Percentiles rank a stretch among this genome's conserved stretches.
phyloP scores from a whole-genome alignment of 23 red algal genomes.

The Agarophyton chilense region DNA sequence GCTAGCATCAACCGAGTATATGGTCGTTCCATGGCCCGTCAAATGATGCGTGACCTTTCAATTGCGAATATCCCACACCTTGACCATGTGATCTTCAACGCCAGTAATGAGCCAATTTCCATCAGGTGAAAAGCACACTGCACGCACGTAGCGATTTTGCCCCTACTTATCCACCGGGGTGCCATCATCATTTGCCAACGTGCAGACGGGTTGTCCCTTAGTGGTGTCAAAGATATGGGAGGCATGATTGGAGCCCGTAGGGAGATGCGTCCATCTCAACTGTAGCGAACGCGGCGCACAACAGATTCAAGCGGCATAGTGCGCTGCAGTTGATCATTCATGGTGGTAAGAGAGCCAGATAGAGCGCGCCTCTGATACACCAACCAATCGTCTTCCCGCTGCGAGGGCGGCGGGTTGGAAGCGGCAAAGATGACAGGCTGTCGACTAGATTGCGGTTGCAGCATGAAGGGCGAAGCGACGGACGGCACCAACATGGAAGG shows the following conservation, averaged over 20 bases:
- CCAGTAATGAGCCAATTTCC: no score
- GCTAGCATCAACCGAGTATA: no score
- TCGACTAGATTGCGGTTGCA: neutral
- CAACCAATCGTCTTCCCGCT: slow-evolving; percentile 58
- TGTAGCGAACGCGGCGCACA: no score
- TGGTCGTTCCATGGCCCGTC: no score
- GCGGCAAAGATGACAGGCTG: neutral
- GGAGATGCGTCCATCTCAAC: slow-evolving; percentile 81
- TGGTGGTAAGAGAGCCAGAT: slow-evolving; percentile 43
- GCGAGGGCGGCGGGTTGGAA: neutral
- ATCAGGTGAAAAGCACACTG: no score
- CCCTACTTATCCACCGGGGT: no score
- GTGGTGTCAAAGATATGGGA: slow-evolving; percentile 84
- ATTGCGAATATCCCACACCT: no score
- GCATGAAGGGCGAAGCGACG: neutral
- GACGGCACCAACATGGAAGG: neutral
- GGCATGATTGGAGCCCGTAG: slow-evolving; percentile 77
- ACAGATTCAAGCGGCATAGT: slow-evolving; percentile 74
- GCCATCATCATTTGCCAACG: slow-evolving; percentile 61
- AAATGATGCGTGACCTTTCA: no score
- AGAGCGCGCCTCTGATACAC: slow-evolving; percentile 37
- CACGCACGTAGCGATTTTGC: no score
- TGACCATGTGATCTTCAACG: no score
- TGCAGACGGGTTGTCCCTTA: slow-evolving; percentile 67
- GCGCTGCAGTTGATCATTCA: slow-evolving; percentile 68